These are phyloP conservation scores for Apiospora aurea DNA, from an alignment of 2,329 filamentous ascomycete genomes.

Conservation along the genomic window DNA sequence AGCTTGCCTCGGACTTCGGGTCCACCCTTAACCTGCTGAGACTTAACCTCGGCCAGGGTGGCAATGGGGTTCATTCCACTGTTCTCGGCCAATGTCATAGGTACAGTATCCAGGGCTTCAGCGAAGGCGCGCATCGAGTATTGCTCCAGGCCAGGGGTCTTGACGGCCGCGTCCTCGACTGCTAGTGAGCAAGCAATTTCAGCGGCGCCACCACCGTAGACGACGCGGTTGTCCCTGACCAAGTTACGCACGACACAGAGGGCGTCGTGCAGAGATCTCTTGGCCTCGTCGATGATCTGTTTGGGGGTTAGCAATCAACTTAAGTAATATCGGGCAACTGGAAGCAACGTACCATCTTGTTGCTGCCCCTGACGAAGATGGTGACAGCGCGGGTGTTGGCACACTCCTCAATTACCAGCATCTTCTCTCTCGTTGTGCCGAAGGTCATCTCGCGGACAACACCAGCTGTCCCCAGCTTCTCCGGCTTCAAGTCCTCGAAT, in stretches of 20 bases:
- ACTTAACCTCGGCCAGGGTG: constrained; percentile 93
- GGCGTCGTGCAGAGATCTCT: constrained; percentile 95
- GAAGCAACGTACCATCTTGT: constrained; percentile 84
- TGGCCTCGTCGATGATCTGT: constrained; percentile 98
- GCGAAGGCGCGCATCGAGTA: constrained; percentile 99
- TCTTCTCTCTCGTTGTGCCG: constrained; percentile 97
- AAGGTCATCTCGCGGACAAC: constrained; percentile 95
- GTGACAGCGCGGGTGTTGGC: constrained; percentile 97
- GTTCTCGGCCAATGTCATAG: constrained; percentile 97
- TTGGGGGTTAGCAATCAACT: constrained; percentile 25
- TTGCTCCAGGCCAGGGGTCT: constrained; percentile 96
- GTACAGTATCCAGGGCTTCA: constrained; percentile 90
- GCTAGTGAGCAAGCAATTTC: constrained; percentile 97
- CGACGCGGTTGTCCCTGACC: constrained; percentile 93
- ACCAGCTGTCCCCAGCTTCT: constrained; percentile 91
- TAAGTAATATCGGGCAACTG: neutral
- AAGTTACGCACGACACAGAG: constrained; percentile 97
- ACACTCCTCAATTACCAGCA: constrained; percentile 99
- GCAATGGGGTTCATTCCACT: constrained; percentile 95
- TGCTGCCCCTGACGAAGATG: constrained; percentile 94
- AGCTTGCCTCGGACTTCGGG: constrained; percentile 63
- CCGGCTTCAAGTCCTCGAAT: constrained; percentile 90
- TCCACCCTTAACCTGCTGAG: constrained; percentile 85
- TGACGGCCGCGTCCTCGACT: constrained; percentile 91
- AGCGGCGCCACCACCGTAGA: constrained; percentile 95